These are phyloP conservation scores for Nakaseomyces delphensis DNA, from an alignment of 1,139 yeast genomes.

Conservation along the genomic window DNA sequence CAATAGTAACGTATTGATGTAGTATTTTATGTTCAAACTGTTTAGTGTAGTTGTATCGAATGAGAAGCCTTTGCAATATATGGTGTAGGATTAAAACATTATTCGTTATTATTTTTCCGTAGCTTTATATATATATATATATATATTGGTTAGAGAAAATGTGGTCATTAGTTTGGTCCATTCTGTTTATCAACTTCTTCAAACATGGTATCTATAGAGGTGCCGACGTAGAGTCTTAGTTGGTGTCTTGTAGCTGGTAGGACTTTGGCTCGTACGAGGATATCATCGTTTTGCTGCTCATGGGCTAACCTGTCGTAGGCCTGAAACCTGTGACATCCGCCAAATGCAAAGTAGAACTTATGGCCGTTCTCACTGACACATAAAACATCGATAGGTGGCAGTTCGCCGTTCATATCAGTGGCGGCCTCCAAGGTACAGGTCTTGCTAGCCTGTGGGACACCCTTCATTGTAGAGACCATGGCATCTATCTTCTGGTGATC, in stretches of 20 bases:
- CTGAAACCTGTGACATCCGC: slow-evolving; percentile 78
- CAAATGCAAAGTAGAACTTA: slow-evolving; percentile 66
- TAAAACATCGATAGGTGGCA: slow-evolving; percentile 72
- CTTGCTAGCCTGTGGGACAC: slow-evolving; percentile 52
- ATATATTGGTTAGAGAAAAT: not conserved
- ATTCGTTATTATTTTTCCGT: too few relatives aligned
- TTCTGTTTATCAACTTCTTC: slow-evolving; percentile 19
- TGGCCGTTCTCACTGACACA: slow-evolving; percentile 54
- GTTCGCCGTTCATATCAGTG: slow-evolving; percentile 39
- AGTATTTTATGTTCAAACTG: too few relatives aligned
- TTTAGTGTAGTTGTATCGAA: too few relatives aligned
- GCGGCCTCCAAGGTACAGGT: slow-evolving; percentile 52
- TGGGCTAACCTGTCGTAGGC: slow-evolving; percentile 51
- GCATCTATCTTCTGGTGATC: slow-evolving; percentile 64
- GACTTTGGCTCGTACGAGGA: slow-evolving; percentile 51
- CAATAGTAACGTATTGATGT: too few relatives aligned
- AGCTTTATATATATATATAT: not conserved
- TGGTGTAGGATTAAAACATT: too few relatives aligned
- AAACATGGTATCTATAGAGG: slow-evolving; percentile 52
- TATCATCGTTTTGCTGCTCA: slow-evolving; percentile 30
- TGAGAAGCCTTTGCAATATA: too few relatives aligned
- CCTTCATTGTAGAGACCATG: slow-evolving; percentile 67
- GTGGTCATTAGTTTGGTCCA: not conserved
- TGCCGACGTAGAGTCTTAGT: slow-evolving; percentile 53
- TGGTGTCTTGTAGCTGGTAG: slow-evolving; percentile 62